phyloP scores from a whole-genome alignment of 1,284 basidiomycete species.

The Neolentinus lepideus region DNA sequence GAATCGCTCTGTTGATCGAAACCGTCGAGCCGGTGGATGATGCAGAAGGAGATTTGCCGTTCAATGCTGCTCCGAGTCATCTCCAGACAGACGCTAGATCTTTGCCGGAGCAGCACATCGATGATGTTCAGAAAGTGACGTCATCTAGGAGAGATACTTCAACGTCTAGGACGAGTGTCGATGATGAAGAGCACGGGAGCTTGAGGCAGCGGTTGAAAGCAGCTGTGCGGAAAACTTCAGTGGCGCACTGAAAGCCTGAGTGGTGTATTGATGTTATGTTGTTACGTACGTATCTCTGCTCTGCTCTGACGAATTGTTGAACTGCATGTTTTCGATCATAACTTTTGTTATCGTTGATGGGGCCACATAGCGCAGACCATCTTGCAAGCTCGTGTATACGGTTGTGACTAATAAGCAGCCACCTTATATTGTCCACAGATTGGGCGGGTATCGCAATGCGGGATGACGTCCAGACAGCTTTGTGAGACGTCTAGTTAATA shows the following conservation, averaged over 20 bases:
- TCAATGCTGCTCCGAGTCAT: neutral
- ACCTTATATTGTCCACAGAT: too few species aligned
- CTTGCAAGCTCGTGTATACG: too few species aligned
- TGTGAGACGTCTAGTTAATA: too few species aligned
- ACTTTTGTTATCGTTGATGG: too few species aligned
- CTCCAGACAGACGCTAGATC: neutral
- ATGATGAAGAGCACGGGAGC: neutral
- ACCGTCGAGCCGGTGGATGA: slow-evolving; percentile 47
- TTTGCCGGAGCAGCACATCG: neutral
- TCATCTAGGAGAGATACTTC: neutral
- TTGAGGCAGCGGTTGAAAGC: neutral
- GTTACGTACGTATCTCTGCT: neutral
- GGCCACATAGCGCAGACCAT: too few species aligned
- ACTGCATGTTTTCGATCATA: neutral
- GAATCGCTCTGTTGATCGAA: slow-evolving; percentile 74
- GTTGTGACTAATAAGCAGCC: too few species aligned
- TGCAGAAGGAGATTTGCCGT: neutral
- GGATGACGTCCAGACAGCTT: too few species aligned
- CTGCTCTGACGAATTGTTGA: neutral
- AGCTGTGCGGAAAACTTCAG: neutral
- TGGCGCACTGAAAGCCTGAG: neutral
- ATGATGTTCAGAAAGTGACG: neutral
- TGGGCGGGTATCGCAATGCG: too few species aligned
- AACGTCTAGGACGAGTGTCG: neutral
- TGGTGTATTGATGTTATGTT: neutral